Evolutionary conservation across 2,329 filamentous ascomycete species (phyloP).

Genomic region (Phyllosticta capitalensis): DNA sequence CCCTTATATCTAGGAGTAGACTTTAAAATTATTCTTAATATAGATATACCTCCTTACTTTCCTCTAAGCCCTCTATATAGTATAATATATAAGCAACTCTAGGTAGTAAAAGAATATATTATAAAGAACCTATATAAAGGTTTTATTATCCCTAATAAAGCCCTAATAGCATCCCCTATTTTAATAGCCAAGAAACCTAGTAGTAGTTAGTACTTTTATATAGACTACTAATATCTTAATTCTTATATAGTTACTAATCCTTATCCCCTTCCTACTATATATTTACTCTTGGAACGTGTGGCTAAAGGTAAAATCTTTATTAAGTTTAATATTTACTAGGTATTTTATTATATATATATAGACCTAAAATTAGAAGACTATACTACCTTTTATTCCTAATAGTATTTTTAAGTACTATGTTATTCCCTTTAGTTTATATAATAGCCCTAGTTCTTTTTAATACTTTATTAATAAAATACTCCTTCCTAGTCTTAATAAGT

Average conservation of each 20-base stretch:
- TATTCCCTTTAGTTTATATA: not conserved
- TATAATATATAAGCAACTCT: no score
- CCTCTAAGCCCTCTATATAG: no score
- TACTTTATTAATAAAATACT: not conserved
- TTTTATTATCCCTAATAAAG: no score
- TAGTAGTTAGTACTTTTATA: no score
- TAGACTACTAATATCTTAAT: no score
- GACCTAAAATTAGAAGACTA: not conserved
- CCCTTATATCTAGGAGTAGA: not conserved
- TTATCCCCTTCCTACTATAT: no score
- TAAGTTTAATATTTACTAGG: not conserved
- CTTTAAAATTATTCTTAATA: not conserved
- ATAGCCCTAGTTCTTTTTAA: not conserved
- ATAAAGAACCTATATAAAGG: not conserved
- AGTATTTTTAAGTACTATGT: not conserved
- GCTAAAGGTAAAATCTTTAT: not conserved
- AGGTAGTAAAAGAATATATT: not conserved
- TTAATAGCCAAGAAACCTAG: no score
- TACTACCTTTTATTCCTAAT: not conserved
- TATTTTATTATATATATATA: not conserved
- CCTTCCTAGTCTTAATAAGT: not conserved
- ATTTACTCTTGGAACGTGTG: not conserved
- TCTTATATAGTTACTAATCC: no score
- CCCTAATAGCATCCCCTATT: no score
- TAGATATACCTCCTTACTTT: not conserved